A percentile compares a stretch with the other conserved stretches of the same genome.
phyloP scores from a whole-genome alignment of 163 green algal species.

The Chlamydomonas reinhardtii region DNA sequence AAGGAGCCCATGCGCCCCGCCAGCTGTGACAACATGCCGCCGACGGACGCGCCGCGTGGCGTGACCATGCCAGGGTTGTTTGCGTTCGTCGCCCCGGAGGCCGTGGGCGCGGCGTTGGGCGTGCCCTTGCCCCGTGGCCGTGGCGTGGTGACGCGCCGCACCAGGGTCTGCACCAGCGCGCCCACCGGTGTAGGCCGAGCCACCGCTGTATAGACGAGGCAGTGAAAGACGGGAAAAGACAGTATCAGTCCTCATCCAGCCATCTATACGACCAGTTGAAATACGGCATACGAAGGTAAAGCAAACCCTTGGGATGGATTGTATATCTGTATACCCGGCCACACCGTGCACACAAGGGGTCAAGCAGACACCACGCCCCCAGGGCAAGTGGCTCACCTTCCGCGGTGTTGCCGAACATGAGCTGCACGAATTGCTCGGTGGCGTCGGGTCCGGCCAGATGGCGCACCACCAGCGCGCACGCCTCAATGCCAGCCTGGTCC shows the following conservation, averaged over 20 bases:
- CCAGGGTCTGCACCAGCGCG: slow-evolving; percentile 16
- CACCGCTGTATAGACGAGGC: not conserved
- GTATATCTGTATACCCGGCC: too few relatives aligned
- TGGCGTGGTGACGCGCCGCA: slow-evolving; percentile 31
- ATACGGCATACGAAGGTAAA: too few relatives aligned
- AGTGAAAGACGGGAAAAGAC: too few relatives aligned
- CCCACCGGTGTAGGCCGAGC: slow-evolving; percentile 35
- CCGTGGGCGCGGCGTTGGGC: not conserved
- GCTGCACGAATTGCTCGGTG: slow-evolving; percentile 49
- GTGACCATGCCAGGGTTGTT: too few relatives aligned
- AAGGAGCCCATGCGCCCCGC: slow-evolving; percentile 21
- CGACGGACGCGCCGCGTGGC: too few relatives aligned
- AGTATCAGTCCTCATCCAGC: too few relatives aligned
- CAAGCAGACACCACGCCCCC: too few relatives aligned
- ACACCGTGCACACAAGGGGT: too few relatives aligned
- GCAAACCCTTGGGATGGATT: too few relatives aligned
- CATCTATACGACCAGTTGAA: too few relatives aligned
- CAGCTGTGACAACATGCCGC: not conserved
- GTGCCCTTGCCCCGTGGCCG: not conserved
- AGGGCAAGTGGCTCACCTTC: too few relatives aligned
- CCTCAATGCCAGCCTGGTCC: slow-evolving; percentile 35
- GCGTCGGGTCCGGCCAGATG: slow-evolving; percentile 40
- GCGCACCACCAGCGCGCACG: slow-evolving; percentile 35
- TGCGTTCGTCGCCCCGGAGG: not conserved
- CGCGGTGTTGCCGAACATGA: slow-evolving; percentile 49